Evolutionary conservation across 306 rosid genomes (phyloP).

Genomic region (Phaseolus lunatus): DNA sequence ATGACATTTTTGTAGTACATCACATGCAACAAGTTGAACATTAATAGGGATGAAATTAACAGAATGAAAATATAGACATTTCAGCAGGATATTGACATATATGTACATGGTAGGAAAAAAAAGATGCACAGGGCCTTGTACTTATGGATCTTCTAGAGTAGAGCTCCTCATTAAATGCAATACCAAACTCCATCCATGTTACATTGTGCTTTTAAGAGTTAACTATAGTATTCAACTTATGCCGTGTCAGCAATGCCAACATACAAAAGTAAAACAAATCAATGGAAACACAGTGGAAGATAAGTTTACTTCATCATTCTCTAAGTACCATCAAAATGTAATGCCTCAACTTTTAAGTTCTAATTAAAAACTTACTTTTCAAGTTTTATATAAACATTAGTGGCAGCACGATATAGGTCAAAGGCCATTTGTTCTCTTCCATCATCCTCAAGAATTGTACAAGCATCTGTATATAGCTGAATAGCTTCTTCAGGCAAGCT

Average conservation of each 20-base stretch:
- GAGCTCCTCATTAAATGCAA: constrained; percentile 3
- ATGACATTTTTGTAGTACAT: neutral
- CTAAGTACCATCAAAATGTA: constrained; percentile 24
- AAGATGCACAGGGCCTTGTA: neutral
- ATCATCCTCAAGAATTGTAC: constrained; percentile 88
- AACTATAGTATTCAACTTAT: constrained; percentile 16
- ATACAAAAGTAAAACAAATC: constrained; percentile 9
- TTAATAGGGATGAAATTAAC: constrained; percentile 4
- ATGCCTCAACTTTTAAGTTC: neutral
- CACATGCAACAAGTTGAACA: constrained; percentile 29
- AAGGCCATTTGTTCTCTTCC: constrained; percentile 96
- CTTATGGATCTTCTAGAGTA: neutral
- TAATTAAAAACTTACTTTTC: constrained; percentile 78
- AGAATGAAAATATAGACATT: neutral
- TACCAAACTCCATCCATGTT: neutral
- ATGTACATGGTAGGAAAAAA: neutral
- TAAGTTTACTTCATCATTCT: constrained; percentile 31
- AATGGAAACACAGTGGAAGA: constrained; percentile 3
- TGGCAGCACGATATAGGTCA: constrained; percentile 86
- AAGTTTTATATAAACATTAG: constrained; percentile 72
- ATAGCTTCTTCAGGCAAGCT: constrained; percentile 82
- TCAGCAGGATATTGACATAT: neutral
- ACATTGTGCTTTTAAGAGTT: constrained; percentile 19
- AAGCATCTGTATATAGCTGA: constrained; percentile 85
- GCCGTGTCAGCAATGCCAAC: constrained; percentile 2